Base-by-base conservation (phyloP, 2,329 filamentous ascomycete genomes). In the Aspergillus thermomutatus region DNA sequence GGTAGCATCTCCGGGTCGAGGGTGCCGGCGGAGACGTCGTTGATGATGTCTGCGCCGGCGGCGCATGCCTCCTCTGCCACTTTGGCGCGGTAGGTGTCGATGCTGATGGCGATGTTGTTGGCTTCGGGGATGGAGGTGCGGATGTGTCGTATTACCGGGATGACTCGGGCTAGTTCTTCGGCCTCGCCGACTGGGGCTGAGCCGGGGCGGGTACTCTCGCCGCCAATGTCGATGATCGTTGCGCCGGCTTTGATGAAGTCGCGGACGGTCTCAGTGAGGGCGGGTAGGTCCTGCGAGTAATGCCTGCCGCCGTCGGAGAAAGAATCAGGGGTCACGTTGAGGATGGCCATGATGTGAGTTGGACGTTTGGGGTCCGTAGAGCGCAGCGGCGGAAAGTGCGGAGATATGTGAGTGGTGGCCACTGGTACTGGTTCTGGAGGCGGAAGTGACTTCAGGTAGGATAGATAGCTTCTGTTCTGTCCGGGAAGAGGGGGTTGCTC, bases 271-370 rank as follows among this genome's bases (percentile, higher is more conserved):
- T 79, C 69, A 11, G 80, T 75, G 26, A 94, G 80, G 26, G 77
- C 64, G 25, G 72, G 60, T 1, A 77, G 59, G 60, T 84, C 79
- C 11, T 75, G 68, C 25, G 78, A 68, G 46, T 77, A 75, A 72
- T 92, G 83, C 8, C 79, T 68, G 8, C 92, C 92, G 53, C 92
- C 93, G 69, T 97, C 92, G 1, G 93, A 97, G 78, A 99, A 99
- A 9, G 93, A 97, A 76, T 99, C 93, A 0, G 93, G 93, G 0
- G 94, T 97, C 52, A 96, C 78, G 74, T 99, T 99, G 48, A 97
- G 80, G 61, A 99, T 96, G 54, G 90, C 90, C 94, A 99, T 99
- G 64, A 97, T 77, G 48, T 86, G 85, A 0, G 93, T 97, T 53
- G 78, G 80, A 49, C 87, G 83, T 48, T 68, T 70, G 0, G 77